Conservation (phyloP, 129 eudicot species). For the Lonicera japonica region DNA sequence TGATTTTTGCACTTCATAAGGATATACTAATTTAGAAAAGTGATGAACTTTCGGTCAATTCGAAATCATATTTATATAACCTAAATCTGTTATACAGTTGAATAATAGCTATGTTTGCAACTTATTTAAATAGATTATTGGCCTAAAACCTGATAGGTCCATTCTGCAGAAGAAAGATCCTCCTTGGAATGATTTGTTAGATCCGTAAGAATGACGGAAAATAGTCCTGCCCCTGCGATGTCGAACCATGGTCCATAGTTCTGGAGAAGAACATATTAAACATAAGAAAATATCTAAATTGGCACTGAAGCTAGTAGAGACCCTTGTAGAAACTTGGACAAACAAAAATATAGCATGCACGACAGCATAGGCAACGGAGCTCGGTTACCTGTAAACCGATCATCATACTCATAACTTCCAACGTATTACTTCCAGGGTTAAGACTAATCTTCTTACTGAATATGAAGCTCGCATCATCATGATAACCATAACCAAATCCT, state of each 20-base stretch:
- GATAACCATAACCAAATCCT: conserved; percentile 80
- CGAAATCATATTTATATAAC: no score
- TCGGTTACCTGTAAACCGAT: conserved; percentile 68
- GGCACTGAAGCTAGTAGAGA: conserved; percentile 4
- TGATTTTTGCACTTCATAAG: no score
- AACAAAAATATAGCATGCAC: not conserved
- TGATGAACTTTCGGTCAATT: not conserved
- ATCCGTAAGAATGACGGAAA: conserved; percentile 45
- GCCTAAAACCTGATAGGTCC: conserved; percentile 67
- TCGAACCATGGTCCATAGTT: conserved; percentile 92
- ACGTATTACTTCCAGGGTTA: conserved; percentile 51
- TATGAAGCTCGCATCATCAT: conserved; percentile 64
- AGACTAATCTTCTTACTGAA: conserved; percentile 48
- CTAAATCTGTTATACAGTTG: no score
- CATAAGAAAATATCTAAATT: not conserved
- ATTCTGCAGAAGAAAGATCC: conserved; percentile 47
- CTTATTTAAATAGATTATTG: not conserved
- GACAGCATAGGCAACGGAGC: not conserved
- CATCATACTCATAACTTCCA: conserved; percentile 74
- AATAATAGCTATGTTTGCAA: not conserved
- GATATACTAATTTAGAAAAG: no score
- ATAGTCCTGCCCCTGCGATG: conserved; percentile 60
- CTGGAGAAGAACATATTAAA: conserved; percentile 26
- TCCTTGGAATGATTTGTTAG: conserved; percentile 24
- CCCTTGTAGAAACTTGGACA: not conserved